A percentile compares a stretch with the other conserved stretches of the same genome.
These are phyloP conservation scores for Pseudozyma sp. DNA, from an alignment of 1,284 basidiomycete species.

Conservation along the genomic window DNA sequence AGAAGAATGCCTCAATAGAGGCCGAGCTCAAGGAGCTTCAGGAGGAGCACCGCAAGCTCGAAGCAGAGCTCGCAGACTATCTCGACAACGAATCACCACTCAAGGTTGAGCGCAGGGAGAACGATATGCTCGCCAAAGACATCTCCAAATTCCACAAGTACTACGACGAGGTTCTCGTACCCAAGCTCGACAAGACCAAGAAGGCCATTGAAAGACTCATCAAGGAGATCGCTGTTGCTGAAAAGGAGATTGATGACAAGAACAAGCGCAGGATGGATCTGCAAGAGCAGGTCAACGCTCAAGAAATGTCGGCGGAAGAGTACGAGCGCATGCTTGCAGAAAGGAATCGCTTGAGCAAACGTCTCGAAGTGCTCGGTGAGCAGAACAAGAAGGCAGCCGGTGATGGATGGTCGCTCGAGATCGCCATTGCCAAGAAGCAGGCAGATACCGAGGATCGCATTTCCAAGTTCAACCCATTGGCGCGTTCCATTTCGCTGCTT, in stretches of 20 bases:
- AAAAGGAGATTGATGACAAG: slow-evolving; percentile 56
- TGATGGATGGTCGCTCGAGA: slow-evolving; percentile 58
- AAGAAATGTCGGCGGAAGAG: slow-evolving; percentile 64
- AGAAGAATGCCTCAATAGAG: slow-evolving; percentile 53
- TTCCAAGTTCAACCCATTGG: slow-evolving; percentile 53
- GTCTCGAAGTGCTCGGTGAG: slow-evolving; percentile 49
- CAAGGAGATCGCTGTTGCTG: slow-evolving; percentile 43
- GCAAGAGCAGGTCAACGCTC: slow-evolving; percentile 59
- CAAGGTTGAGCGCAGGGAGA: slow-evolving; percentile 54
- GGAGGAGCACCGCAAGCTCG: slow-evolving; percentile 50
- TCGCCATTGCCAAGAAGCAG: slow-evolving; percentile 61
- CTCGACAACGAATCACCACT: slow-evolving; percentile 58
- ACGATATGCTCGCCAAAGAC: slow-evolving; percentile 60
- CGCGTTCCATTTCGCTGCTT: slow-evolving; percentile 53
- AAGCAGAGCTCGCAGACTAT: slow-evolving; percentile 45
- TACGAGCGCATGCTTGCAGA: slow-evolving; percentile 61
- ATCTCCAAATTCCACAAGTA: slow-evolving; percentile 64
- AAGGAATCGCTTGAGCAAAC: slow-evolving; percentile 56
- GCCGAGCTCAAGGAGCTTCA: slow-evolving; percentile 52
- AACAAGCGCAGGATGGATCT: slow-evolving; percentile 48
- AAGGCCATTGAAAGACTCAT: slow-evolving; percentile 57
- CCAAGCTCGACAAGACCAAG: slow-evolving; percentile 62
- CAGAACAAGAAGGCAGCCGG: slow-evolving; percentile 55
- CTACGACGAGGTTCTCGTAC: slow-evolving; percentile 62
- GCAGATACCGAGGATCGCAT: slow-evolving; percentile 60